Base-by-base conservation (phyloP, 208 protist species). In the Tetramitus jugosus region DNA sequence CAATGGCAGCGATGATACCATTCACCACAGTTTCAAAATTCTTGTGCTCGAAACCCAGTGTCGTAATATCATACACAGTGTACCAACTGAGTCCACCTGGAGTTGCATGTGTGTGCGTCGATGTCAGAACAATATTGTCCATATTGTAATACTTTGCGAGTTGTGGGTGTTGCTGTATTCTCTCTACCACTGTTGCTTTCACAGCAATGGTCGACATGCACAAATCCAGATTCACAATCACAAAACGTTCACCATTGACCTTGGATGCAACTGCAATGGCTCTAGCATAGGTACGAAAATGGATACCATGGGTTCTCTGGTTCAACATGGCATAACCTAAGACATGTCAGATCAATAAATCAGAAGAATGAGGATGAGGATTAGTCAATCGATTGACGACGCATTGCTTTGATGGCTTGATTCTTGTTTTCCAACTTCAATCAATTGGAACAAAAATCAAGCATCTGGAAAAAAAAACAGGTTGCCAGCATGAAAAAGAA, bases 321-420 rank as follows among this genome's bases (percentile, higher is more conserved):
- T 17, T 26, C 46, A 74, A 20, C 42, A 53, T 49, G 6, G 67
- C 67, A 53, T 74, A 74, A 53, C 67, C 67, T n/a, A n/a, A n/a
- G n/a, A n/a, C n/a, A n/a, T n/a, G n/a, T n/a, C n/a, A n/a, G n/a
- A n/a, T n/a, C n/a, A n/a, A n/a, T n/a, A n/a, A n/a, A n/a, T n/a
- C n/a, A n/a, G n/a, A n/a, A n/a, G n/a, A n/a, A n/a, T n/a, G n/a
- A n/a, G n/a, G n/a, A n/a, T n/a, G n/a, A n/a, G n/a, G n/a, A n/a
- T n/a, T n/a, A n/a, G n/a, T n/a, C n/a, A n/a, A n/a, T n/a, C n/a
- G n/a, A n/a, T n/a, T n/a, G n/a, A n/a, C n/a, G n/a, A n/a, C n/a
- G n/a, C n/a, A n/a, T n/a, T n/a, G n/a, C n/a, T n/a, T n/a, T n/a
- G n/a, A n/a, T n/a, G n/a, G n/a, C n/a, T n/a, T n/a, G n/a, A n/a